A percentile compares a stretch with the other conserved stretches of the same genome.
phyloP scores from a whole-genome alignment of 306 rosid genomes.

The Gynostemma pentaphyllum region DNA sequence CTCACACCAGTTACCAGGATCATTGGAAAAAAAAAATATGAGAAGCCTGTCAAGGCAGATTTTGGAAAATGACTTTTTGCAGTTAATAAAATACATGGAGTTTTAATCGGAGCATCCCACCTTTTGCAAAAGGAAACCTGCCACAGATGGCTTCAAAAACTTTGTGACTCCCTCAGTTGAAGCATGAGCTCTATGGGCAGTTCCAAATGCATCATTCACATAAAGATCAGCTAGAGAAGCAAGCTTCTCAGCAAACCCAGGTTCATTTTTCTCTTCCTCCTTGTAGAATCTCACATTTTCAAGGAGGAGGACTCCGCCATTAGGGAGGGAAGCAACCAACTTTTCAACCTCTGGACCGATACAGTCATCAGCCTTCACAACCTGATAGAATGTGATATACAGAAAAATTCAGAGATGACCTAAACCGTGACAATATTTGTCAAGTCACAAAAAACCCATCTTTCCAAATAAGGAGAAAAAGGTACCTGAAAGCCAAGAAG shows the following conservation, averaged over 20 bases:
- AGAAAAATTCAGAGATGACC: constrained; percentile 7
- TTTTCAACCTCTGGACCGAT: constrained; percentile 93
- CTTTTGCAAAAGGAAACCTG: constrained; percentile 98
- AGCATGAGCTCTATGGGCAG: constrained; percentile 99
- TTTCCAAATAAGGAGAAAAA: neutral
- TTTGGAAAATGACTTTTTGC: neutral
- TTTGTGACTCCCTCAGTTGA: constrained; percentile 99
- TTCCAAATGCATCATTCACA: constrained; percentile 97
- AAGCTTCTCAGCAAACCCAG: constrained; percentile 90
- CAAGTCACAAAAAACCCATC: neutral
- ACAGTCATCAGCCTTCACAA: constrained; percentile 84
- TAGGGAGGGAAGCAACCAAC: constrained; percentile 73
- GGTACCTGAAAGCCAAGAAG: constrained; percentile 85
- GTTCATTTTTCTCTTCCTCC: constrained; percentile 97
- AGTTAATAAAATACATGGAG: neutral
- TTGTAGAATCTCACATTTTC: constrained; percentile 97
- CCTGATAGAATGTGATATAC: constrained; percentile 31
- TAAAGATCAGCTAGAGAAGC: constrained; percentile 83
- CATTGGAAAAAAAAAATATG: neutral
- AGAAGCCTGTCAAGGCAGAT: too few relatives aligned
- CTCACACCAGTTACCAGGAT: neutral
- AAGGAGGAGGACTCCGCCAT: constrained; percentile 85
- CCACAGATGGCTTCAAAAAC: constrained; percentile 90
- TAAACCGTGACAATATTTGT: neutral
- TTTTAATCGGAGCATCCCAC: constrained; percentile 17